Base-by-base conservation (phyloP, 2,329 filamentous ascomycete genomes). In the Salinomyces thailandicus region DNA sequence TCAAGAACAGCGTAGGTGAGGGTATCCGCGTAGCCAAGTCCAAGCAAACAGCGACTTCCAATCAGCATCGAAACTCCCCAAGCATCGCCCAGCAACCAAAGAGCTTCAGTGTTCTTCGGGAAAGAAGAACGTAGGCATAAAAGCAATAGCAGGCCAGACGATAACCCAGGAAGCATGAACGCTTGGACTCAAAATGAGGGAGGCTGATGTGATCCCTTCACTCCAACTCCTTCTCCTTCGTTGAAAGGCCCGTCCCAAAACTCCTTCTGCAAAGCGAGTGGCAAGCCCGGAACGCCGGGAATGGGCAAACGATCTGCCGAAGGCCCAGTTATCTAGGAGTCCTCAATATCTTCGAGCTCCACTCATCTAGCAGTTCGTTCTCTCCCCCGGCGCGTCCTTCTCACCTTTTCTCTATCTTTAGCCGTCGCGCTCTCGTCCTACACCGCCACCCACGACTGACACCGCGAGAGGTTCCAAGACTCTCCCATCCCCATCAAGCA, bases 211-310 rank as follows among this genome's bases (percentile, higher is more conserved):
- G n/a, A n/a, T n/a, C 31, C 19, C 56, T 47, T 17, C 17, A 33
- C 13, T 33, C 33, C 16, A 50, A 26, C 5, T 41, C 38, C 33
- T 33, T 58, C 51, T 18, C 48, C 48, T 11, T 48, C 43, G 34
- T 59, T 55, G 46, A 45, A 56, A 3, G 51, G 49, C 3, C 46
- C 39, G 16, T 58, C 50, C 42, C 54, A 57, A 1, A 37, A 17
- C 3, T n/a, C n/a, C n/a, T n/a, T n/a, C n/a, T n/a, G n/a, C n/a
- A n/a, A n/a, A n/a, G n/a, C n/a, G n/a, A n/a, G n/a, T n/a, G n/a
- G n/a, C n/a, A n/a, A 54, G 48, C 42, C 56, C 58, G 9, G 52
- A 49, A 32, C 45, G 41, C 4, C 42, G 39, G 8, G 48, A 49
- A 39, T 55, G 58, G 6, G 42, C 41, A 6, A 44, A 19, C 39